Evolutionary conservation across 768 basidiomycete species (phyloP).

Genomic region (Calvatia gigantea): DNA sequence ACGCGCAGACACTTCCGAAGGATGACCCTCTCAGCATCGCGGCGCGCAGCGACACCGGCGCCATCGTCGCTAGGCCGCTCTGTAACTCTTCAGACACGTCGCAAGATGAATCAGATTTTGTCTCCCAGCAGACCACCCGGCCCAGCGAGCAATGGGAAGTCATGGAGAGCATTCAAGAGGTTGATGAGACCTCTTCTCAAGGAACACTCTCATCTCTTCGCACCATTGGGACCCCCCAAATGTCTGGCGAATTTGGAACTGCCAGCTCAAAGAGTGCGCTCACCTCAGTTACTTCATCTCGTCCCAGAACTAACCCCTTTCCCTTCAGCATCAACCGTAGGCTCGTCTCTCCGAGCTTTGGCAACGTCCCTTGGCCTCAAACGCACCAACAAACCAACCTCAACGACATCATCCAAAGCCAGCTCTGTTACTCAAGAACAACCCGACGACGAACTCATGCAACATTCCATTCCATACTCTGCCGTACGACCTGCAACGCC

Average conservation of each 20-base stretch:
- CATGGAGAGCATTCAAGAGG: slow-evolving; percentile 78
- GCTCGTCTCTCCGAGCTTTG: slow-evolving; percentile 72
- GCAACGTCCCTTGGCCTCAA: slow-evolving; percentile 76
- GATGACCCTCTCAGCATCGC: slow-evolving; percentile 56
- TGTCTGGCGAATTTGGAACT: slow-evolving; percentile 71
- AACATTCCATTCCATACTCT: slow-evolving; percentile 41
- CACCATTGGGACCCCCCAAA: slow-evolving; percentile 27
- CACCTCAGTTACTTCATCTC: slow-evolving; percentile 15
- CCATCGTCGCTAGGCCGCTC: slow-evolving; percentile 15
- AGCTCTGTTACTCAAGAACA: slow-evolving; percentile 13
- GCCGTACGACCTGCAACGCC: slow-evolving; percentile 31
- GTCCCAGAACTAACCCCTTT: neutral
- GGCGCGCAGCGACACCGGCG: slow-evolving; percentile 41
- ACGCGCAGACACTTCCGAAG: slow-evolving; percentile 60
- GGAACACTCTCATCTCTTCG: slow-evolving; percentile 47
- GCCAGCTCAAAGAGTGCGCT: slow-evolving; percentile 53
- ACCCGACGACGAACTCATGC: slow-evolving; percentile 37
- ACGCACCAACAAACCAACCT: slow-evolving; percentile 31
- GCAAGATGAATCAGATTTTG: slow-evolving; percentile 13
- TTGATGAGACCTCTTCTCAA: slow-evolving; percentile 49
- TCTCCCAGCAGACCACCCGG: slow-evolving; percentile 31
- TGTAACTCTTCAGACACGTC: neutral
- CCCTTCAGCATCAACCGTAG: slow-evolving; percentile 54
- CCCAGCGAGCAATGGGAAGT: slow-evolving; percentile 85
- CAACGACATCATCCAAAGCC: slow-evolving; percentile 19